Base-by-base conservation (phyloP, 73 alveolate species). In the Paraurostyla sp. region DNA sequence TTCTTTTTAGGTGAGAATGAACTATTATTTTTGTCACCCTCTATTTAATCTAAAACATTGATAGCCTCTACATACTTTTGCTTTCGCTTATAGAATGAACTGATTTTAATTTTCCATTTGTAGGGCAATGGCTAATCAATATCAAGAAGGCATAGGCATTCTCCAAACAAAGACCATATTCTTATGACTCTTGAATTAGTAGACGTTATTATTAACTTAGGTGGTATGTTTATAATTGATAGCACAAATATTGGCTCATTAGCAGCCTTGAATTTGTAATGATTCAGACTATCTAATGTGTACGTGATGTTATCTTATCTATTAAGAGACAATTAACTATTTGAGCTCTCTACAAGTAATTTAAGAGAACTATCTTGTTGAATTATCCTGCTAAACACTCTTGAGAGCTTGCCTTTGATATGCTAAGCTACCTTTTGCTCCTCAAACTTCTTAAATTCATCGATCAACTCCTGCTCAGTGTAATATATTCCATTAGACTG, bases 111-210 rank as follows among this genome's bases (percentile, higher is more conserved):
- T 36, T 25, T 73, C 86, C 86, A 73, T 45, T 73, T 73, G 25
- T 73, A 23, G 0, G 86, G 86, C 0, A 73, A 48, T 25, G 86
- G 86, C 51, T 73, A 15, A 73, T 73, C 86, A 46, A 73, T 73
- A 29, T 73, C 71, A 1, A 73, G 35, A 29, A 73, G 32, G 25
- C 86, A 73, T 45, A 73, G 36, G 20, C 23, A 25, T 16, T 73
- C 86, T 9, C 86, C 86, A 73, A 73, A 73, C 20, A 73, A 16
- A 40, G 86, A 46, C 86, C 86, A 73, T 22, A 73, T 41, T 33
- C 71, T 73, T 3, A 49, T 56, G 13, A 73, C 29, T 16, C 45
- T 15, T 20, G 65, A 46, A 60, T 58, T 81, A 29, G 91, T 29
- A 2, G 91, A 81, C 20, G 91, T 81, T 29, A 81, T 57, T 9